A percentile compares a stretch with the other conserved stretches of the same genome.
phyloP scores from a whole-genome alignment of 345 rosid species.

The Eutrema heterophyllum region DNA sequence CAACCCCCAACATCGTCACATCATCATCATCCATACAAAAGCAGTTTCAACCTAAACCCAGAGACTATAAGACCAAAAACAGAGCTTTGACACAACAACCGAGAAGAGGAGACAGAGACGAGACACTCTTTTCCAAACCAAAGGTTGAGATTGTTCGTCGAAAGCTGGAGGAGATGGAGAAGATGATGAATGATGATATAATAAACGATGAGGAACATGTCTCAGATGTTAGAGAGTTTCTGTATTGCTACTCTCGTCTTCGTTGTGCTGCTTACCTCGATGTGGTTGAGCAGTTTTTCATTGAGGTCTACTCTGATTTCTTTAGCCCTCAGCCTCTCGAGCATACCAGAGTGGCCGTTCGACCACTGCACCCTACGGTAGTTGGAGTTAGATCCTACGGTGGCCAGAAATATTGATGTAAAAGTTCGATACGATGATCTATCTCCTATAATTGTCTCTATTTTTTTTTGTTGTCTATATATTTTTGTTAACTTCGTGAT shows the following conservation, averaged over 20 bases:
- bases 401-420: not conserved
- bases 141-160: constrained; percentile 38
- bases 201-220: constrained; percentile 52
- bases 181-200: constrained; percentile 38
- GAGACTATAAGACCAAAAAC: constrained; percentile 3
- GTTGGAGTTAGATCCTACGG: constrained; percentile 6
- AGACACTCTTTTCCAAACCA: constrained; percentile 20
- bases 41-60: constrained; percentile 28
- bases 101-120: constrained; percentile 22
- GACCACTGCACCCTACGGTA: not conserved
- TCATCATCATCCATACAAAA: constrained; percentile 5
- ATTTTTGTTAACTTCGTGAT: not conserved
- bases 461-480: not conserved
- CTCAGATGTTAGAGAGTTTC: constrained; percentile 65
- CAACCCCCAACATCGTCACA: constrained; percentile 8
- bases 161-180: constrained; percentile 67
- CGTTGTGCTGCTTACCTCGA: constrained; percentile 64
- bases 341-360: not conserved
- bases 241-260: constrained; percentile 71
- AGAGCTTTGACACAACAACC: constrained; percentile 1
- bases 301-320: constrained; percentile 57
- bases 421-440: not conserved
- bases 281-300: constrained; percentile 68
- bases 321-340: not conserved
- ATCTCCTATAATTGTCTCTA: not conserved